Conservation (phyloP, 768 basidiomycete genomes). For the Termitomyces sp. region DNA sequence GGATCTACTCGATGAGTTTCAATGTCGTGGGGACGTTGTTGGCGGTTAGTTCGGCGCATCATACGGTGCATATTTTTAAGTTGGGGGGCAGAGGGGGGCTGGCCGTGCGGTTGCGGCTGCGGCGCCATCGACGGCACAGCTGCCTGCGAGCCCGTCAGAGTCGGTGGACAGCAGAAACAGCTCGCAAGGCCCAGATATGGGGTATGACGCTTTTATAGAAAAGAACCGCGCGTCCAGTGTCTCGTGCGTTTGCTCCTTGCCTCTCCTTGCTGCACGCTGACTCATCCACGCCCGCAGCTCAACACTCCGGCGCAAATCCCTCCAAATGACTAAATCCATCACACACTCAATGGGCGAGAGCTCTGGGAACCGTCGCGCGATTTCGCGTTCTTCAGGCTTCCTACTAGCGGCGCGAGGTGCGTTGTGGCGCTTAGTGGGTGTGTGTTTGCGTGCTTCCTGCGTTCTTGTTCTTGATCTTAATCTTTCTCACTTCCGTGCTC, state of each 20-base stretch:
- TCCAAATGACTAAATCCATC: conserved; percentile 72
- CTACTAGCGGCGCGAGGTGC: conserved; percentile 73
- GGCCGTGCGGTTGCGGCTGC: too few species aligned
- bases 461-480: too few species aligned
- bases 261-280: neutral
- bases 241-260: conserved; percentile 37
- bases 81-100: conserved; percentile 38
- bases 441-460: neutral
- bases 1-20: conserved; percentile 80
- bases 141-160: conserved; percentile 57
- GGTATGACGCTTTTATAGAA: conserved; percentile 85
- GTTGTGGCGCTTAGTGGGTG: conserved; percentile 89
- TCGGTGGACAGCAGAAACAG: conserved; percentile 45
- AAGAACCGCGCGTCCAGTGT: conserved; percentile 57
- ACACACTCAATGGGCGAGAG: conserved; percentile 79
- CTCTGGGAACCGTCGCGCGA: conserved; percentile 97
- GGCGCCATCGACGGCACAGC: conserved; percentile 13
- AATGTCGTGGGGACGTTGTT: conserved; percentile 81
- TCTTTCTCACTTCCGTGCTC: too few species aligned
- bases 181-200: conserved; percentile 59
- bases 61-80: conserved; percentile 97
- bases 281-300: conserved; percentile 28
- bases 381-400: conserved; percentile 87
- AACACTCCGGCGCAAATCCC: conserved; percentile 61
- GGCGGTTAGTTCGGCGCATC: conserved; percentile 88